Conservation (phyloP, 441 rosid species). For the Pelargonium australe region DNA sequence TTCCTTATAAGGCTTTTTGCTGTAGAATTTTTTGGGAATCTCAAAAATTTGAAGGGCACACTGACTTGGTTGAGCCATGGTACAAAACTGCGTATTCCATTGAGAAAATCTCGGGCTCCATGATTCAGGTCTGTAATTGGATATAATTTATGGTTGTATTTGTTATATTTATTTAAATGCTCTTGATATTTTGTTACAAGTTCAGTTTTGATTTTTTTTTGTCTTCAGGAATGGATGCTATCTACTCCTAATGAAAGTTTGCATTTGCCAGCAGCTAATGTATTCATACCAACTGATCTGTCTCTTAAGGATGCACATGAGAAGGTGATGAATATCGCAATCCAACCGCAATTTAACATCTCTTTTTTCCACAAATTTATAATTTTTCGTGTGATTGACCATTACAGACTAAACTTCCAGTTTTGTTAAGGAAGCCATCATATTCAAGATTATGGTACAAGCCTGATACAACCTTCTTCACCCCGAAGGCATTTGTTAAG, state of each 20-base stretch:
- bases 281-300: constrained; percentile 70
- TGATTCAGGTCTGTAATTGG: constrained; percentile 55
- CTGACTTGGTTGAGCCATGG: constrained; percentile 81
- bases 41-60: constrained; percentile 69
- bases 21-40: constrained; percentile 89
- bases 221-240: constrained; percentile 62
- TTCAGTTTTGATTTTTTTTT: not conserved
- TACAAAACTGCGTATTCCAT: constrained; percentile 71
- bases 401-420: constrained; percentile 52
- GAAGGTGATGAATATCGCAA: constrained; percentile 37
- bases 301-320: constrained; percentile 51
- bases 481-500: constrained; percentile 68
- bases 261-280: constrained; percentile 62
- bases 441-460: constrained; percentile 78
- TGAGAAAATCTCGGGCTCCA: constrained; percentile 43
- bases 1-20: constrained; percentile 24
- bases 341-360: constrained; percentile 7
- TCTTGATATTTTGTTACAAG: not conserved
- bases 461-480: constrained; percentile 72
- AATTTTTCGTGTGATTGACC: constrained; percentile 7
- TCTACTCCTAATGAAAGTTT: constrained; percentile 58
- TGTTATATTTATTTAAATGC: constrained; percentile 1
- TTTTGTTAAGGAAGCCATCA: constrained; percentile 56
- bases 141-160: constrained; percentile 15
- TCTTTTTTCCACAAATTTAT: constrained; percentile 4